A percentile compares a stretch with the other conserved stretches of the same genome.
These are phyloP conservation scores for Marasmius oreades DNA, from an alignment of 1,284 basidiomycete genomes.

Conservation along the genomic window DNA sequence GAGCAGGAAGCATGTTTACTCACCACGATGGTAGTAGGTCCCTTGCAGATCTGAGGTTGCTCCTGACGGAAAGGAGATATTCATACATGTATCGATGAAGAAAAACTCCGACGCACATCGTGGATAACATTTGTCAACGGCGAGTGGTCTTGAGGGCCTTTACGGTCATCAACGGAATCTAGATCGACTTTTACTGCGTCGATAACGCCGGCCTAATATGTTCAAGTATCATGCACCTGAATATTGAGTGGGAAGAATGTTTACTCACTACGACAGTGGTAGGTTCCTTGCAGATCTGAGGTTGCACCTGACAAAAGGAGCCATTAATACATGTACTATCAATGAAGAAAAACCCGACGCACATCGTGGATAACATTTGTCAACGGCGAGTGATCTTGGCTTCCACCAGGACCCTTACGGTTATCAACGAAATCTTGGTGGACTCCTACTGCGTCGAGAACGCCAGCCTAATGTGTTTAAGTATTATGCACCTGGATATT, in stretches of 20 bases:
- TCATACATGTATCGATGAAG: background rate
- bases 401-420: slow-evolving; percentile 17
- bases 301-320: slow-evolving; percentile 13
- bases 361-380: slow-evolving; percentile 20
- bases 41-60: slow-evolving; percentile 15
- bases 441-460: too few relatives aligned
- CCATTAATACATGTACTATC: background rate
- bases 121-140: slow-evolving; percentile 22
- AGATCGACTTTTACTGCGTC: slow-evolving; percentile 27
- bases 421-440: too few relatives aligned
- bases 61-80: slow-evolving; percentile 11
- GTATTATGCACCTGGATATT: too few relatives aligned
- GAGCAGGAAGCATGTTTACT: too few relatives aligned
- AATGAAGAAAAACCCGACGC: background rate
- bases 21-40: slow-evolving; percentile 13
- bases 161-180: slow-evolving; percentile 33
- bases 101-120: background rate
- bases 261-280: slow-evolving; percentile 17
- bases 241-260: background rate
- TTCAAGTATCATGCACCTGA: background rate
- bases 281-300: slow-evolving; percentile 13
- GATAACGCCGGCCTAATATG: slow-evolving; percentile 24
- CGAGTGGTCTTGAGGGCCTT: slow-evolving; percentile 27
- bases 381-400: slow-evolving; percentile 23
- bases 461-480: too few relatives aligned